Evolutionary conservation across 768 basidiomycete genomes (phyloP), one percentile per base, ranked within the genome.

Genomic region (Stropharia rugosoannulata): DNA sequence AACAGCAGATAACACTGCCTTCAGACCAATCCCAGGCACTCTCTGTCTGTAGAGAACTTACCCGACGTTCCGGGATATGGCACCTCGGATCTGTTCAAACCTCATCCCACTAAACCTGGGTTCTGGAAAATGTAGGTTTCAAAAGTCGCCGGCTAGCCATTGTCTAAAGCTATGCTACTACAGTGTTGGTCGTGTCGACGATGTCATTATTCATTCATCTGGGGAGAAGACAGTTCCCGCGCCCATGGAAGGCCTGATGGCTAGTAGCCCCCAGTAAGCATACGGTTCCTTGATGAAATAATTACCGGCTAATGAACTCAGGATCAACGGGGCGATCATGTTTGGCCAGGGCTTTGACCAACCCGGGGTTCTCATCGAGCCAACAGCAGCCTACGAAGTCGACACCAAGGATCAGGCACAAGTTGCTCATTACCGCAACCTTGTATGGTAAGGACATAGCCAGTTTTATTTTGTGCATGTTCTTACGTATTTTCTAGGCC

Each of bases 131-230:
- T 79, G 77, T 79, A 52, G 10, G 70, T 61, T 2, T 27, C 2
- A 15, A 36, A n/a, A 36, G 40, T 18, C 39, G 19, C 43, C 12
- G 29, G 7, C 11, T 32, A 4, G 16, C 15, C 29, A 22, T 18
- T 22, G 18, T 50, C 22, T 22, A 38, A 11, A 13, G 15, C 25
- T 32, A 15, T 9, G 10, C 25, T 27, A 9, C 35, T 15, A 25
- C 32, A 78, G 75, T 36, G 67, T 79, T 15, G 76, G 77, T 13
- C 71, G 80, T 6, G 62, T 73, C 57, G 62, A 78, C 68, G 74
- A 74, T 53, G 54, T 55, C 13, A 47, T 55, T 13, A 48, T 27
- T 27, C 41, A 50, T 15, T 48, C 40, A 46, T 53, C 52, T 2
- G 41, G 38, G 32, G 36, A 45, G 49, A 43, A 50, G 16, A 19